Evolutionary conservation across 2,329 filamentous ascomycete species (phyloP), one percentile per base, ranked within the genome.

Genomic region (Venturia aucupariae): DNA sequence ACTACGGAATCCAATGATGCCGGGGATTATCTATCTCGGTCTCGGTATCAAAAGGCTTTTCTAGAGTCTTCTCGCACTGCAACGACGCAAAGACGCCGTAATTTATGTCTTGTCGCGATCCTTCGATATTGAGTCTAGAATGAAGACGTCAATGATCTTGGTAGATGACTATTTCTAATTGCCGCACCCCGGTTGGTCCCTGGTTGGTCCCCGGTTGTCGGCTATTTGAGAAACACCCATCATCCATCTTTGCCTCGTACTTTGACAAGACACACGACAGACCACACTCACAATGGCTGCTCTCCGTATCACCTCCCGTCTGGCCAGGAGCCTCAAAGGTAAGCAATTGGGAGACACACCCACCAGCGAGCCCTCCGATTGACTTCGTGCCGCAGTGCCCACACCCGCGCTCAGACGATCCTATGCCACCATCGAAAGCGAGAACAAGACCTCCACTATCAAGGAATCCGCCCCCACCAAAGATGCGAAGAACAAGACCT

Each of bases 401-500:
- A 44, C 60, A n/a, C 32, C 64, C 27, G 27, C 46, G n/a, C 57
- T 62, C 24, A 54, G 32, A 11, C 41, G 59, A 51, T 41, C 59
- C 19, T 42, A 55, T 22, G 64, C 59, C 41, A 51, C 57, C 44
- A 48, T 64, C 46, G 42, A 62, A 38, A 75, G 81, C 65, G 75
- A 79, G 77, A 78, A 75, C 68, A 75, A 88, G 75, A 82, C 85
- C 42, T 82, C 85, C 60, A 83, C 84, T 61, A 79, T 84, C 65
- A 77, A 85, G 69, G 83, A 89, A 71, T 82, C 89, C 64, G 82
- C 81, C 72, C 74, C 80, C 63, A 80, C 78, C 68, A 76, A 81
- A 69, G 77, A 82, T 66, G 78, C 86, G 57, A 84, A 82, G 71
- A 86, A 90, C 80, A 97, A 97, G 88, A 92, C 89, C 62, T 99